Conservation (phyloP, 257 asterid genomes). For the Thymus quinquecostatus region DNA sequence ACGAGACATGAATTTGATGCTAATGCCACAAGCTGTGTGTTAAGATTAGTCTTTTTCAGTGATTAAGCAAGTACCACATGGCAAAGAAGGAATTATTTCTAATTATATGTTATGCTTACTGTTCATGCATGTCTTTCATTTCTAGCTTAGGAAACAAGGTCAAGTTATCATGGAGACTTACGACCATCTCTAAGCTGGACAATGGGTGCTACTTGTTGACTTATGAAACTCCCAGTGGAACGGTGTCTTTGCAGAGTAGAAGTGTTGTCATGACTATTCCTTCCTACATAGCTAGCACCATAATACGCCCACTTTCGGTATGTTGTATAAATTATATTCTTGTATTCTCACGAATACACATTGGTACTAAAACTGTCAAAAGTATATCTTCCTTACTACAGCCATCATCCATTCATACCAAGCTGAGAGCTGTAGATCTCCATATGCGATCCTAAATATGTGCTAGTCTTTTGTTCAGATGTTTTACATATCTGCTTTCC, state of each 20-base stretch:
- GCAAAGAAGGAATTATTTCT: conserved; percentile 27
- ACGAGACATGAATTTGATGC: neutral
- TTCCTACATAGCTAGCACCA: conserved; percentile 76
- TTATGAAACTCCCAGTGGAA: conserved; percentile 86
- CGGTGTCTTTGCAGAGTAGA: conserved; percentile 64
- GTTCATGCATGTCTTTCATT: conserved; percentile 34
- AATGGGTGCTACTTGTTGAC: conserved; percentile 65
- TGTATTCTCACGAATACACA: conserved; percentile 10
- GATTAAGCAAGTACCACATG: conserved; percentile 18
- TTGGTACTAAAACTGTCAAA: conserved; percentile 6
- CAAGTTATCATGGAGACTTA: conserved; percentile 88
- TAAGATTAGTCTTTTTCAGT: neutral
- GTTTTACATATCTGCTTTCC: conserved; percentile 16
- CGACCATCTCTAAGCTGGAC: conserved; percentile 55
- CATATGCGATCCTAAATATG: conserved; percentile 9
- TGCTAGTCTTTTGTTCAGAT: conserved; percentile 10
- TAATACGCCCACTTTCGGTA: conserved; percentile 88
- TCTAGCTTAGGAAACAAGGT: conserved; percentile 82
- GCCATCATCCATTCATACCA: neutral
- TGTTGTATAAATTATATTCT: conserved; percentile 36
- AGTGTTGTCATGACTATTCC: conserved; percentile 89
- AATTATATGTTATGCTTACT: conserved; percentile 17
- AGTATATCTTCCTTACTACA: neutral
- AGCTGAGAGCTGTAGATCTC: conserved; percentile 16
- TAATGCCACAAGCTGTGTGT: conserved; percentile 16